Conservation (phyloP, 2,329 filamentous ascomycete species). For the Phialophora verrucosa region DNA sequence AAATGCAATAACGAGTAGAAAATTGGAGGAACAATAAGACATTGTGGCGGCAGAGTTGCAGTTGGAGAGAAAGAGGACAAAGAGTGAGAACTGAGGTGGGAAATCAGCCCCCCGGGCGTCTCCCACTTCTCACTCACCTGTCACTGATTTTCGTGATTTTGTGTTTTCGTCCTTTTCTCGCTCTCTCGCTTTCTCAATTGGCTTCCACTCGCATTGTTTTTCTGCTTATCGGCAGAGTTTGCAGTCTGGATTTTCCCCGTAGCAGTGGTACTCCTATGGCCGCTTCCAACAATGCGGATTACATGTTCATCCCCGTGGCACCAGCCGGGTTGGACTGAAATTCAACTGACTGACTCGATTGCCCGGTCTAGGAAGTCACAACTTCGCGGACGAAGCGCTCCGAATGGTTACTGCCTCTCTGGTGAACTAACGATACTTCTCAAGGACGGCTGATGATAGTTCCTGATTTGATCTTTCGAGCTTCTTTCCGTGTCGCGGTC, state of each 20-base stretch:
- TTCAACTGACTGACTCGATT: not conserved
- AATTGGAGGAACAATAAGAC: not conserved
- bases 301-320: not conserved
- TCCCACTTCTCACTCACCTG: not conserved
- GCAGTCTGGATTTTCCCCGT: not conserved
- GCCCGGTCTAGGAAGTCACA: not conserved
- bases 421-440: not conserved
- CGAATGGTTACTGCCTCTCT: not conserved
- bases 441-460: too few relatives aligned
- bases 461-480: not conserved
- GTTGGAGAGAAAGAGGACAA: not conserved
- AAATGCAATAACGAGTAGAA: not conserved
- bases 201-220: not conserved
- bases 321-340: not conserved
- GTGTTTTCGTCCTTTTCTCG: not conserved
- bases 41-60: constrained; percentile 10
- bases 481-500: not conserved
- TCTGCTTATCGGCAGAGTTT: not conserved
- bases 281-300: not conserved
- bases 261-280: too few relatives aligned
- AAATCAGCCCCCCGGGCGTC: not conserved
- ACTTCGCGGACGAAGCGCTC: not conserved
- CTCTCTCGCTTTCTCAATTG: not conserved
- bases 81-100: not conserved
- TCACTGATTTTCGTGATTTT: not conserved